Evolutionary conservation across 345 rosid species (phyloP).

Genomic region (Psidium guajava): DNA sequence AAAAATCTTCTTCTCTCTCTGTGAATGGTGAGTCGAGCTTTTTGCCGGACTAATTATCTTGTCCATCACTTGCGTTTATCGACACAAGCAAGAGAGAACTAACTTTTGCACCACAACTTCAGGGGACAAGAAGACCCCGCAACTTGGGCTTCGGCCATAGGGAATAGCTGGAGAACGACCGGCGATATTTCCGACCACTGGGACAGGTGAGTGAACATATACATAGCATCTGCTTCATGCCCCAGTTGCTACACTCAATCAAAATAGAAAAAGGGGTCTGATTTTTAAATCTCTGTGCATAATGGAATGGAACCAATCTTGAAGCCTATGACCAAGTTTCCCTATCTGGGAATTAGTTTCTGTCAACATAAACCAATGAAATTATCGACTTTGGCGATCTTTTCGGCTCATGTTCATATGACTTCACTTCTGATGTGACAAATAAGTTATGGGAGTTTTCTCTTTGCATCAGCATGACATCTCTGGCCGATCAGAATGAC

Average conservation of each 20-base stretch:
- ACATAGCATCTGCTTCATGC: neutral
- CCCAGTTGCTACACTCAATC: neutral
- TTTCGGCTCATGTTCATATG: neutral
- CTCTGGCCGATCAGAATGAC: slow-evolving; percentile 41
- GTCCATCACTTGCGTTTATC: neutral
- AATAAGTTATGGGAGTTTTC: neutral
- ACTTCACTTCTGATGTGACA: neutral
- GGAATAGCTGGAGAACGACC: slow-evolving; percentile 70
- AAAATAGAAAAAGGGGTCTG: neutral
- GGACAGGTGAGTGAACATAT: slow-evolving; percentile 20
- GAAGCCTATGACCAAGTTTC: neutral
- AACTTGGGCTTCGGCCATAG: slow-evolving; percentile 43
- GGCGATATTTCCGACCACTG: slow-evolving; percentile 40
- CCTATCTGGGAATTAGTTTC: neutral
- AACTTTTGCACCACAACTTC: neutral
- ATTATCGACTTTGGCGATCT: neutral
- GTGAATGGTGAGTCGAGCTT: slow-evolving; percentile 43
- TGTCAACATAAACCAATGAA: neutral
- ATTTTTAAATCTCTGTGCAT: neutral
- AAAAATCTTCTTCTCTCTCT: slow-evolving; percentile 39
- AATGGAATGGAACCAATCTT: neutral
- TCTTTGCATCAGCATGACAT: slow-evolving; percentile 27
- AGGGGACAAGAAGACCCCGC: slow-evolving; percentile 69
- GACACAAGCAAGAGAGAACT: neutral
- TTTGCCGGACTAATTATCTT: neutral